phyloP scores from a whole-genome alignment of 2,329 filamentous ascomycete species.

The Ophiostoma ulmi region DNA sequence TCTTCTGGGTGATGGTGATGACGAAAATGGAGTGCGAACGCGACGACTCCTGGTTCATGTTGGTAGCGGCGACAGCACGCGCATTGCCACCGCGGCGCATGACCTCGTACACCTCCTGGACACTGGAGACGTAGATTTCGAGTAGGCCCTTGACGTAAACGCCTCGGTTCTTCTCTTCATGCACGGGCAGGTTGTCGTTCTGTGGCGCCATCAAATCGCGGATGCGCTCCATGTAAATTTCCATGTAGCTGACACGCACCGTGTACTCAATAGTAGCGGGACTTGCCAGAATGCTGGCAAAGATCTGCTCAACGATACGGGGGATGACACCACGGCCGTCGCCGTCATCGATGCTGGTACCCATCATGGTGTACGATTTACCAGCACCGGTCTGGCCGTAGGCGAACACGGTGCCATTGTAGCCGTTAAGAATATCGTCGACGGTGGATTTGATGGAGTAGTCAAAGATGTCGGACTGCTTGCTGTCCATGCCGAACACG shows the following conservation, averaged over 20 bases:
- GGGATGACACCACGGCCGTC: constrained; percentile 90
- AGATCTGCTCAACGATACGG: constrained; percentile 95
- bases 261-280: constrained; percentile 95
- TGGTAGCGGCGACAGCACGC: constrained; percentile 88
- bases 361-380: constrained; percentile 99
- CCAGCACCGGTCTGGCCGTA: constrained; percentile 97
- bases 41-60: constrained; percentile 99
- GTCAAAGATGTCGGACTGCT: constrained; percentile 91
- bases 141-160: constrained; percentile 94
- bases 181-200: constrained; percentile 95
- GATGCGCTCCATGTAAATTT: constrained; percentile 99
- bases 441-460: constrained; percentile 95
- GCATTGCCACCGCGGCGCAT: constrained; percentile 88
- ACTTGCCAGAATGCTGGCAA: constrained; percentile 86
- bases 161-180: constrained; percentile 93
- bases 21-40: constrained; percentile 98
- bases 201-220: constrained; percentile 86
- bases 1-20: constrained; percentile 95
- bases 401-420: constrained; percentile 98
- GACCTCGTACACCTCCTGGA: constrained; percentile 93
- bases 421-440: constrained; percentile 96
- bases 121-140: constrained; percentile 92
- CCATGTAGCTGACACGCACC: constrained; percentile 98
- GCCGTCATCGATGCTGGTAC: constrained; percentile 85
- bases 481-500: constrained; percentile 90